Evolutionary conservation across 2,329 filamentous ascomycete genomes (phyloP).

Genomic region (Xylariomycetidae sp.): DNA sequence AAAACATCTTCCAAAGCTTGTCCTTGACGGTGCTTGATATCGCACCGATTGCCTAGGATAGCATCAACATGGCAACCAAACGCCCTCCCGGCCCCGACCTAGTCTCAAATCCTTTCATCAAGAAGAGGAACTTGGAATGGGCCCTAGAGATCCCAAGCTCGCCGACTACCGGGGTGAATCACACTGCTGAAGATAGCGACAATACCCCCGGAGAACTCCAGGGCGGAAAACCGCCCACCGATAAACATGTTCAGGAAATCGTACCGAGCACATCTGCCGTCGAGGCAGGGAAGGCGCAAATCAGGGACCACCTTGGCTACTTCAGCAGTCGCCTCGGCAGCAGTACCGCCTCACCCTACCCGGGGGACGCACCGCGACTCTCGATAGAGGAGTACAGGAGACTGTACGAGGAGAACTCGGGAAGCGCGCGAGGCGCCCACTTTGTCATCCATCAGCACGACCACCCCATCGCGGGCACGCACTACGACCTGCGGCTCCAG

Average conservation of each 20-base stretch:
- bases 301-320: slow-evolving; percentile 35
- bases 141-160: slow-evolving; percentile 25
- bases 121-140: slow-evolving; percentile 43
- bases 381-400: slow-evolving; percentile 29
- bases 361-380: slow-evolving; percentile 24
- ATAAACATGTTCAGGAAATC: too few relatives aligned
- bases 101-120: slow-evolving; percentile 42
- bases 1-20: too few relatives aligned
- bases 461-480: slow-evolving; percentile 62
- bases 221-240: too few relatives aligned
- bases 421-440: slow-evolving; percentile 37
- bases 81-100: slow-evolving; percentile 28
- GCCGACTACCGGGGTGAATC: slow-evolving; percentile 4
- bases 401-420: slow-evolving; percentile 32
- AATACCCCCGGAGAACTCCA: too few relatives aligned
- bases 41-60: too few relatives aligned
- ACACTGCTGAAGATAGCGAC: slow-evolving; percentile 6
- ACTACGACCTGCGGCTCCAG: slow-evolving; percentile 67
- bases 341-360: slow-evolving; percentile 18
- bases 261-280: slow-evolving; percentile 33
- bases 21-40: too few relatives aligned
- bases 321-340: slow-evolving; percentile 31
- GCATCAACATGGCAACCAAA: slow-evolving; percentile 25
- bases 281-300: slow-evolving; percentile 32
- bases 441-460: slow-evolving; percentile 73